phyloP scores from a whole-genome alignment of 2,329 filamentous ascomycete species.

The Aspergillus spinulosporus region DNA sequence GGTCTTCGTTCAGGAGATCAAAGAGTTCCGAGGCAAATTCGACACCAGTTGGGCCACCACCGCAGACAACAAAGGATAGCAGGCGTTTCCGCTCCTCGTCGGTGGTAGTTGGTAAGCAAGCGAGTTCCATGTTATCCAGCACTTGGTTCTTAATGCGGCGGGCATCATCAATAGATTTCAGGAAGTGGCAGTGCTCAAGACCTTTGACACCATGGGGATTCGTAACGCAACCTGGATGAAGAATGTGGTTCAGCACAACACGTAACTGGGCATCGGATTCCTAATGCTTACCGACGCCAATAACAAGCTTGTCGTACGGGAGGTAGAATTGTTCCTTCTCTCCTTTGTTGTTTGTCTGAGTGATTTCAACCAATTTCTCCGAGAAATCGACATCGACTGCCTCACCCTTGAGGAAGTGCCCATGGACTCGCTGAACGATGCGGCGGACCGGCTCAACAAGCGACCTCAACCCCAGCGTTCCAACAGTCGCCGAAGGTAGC shows the following conservation, averaged over 20 bases:
- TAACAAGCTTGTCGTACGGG: slow-evolving; percentile 93
- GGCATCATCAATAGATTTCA: slow-evolving; percentile 94
- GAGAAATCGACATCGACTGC: slow-evolving; percentile 92
- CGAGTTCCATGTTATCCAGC: slow-evolving; percentile 83
- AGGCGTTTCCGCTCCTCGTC: slow-evolving; percentile 85
- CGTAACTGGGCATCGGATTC: not conserved
- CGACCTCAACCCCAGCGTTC: slow-evolving; percentile 86
- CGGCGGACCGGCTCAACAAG: slow-evolving; percentile 89
- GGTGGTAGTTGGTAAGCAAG: slow-evolving; percentile 86
- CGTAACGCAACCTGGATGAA: slow-evolving; percentile 67
- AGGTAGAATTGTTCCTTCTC: slow-evolving; percentile 83
- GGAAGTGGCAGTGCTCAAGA: slow-evolving; percentile 87
- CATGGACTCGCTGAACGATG: slow-evolving; percentile 73
- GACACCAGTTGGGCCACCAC: slow-evolving; percentile 92
- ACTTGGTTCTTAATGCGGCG: slow-evolving; percentile 85
- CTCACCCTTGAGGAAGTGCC: slow-evolving; percentile 84
- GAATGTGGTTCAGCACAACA: slow-evolving; percentile 10
- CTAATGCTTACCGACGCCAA: slow-evolving; percentile 68
- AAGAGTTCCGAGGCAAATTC: slow-evolving; percentile 97
- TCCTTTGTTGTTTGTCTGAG: slow-evolving; percentile 69
- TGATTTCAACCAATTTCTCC: slow-evolving; percentile 84
- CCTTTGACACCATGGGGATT: slow-evolving; percentile 96
- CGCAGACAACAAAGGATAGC: slow-evolving; percentile 93
- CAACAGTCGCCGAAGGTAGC: slow-evolving; percentile 94
- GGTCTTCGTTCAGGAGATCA: slow-evolving; percentile 93